Conservation (phyloP, 169 alveolate genomes). For the Plasmodium yoelii region DNA sequence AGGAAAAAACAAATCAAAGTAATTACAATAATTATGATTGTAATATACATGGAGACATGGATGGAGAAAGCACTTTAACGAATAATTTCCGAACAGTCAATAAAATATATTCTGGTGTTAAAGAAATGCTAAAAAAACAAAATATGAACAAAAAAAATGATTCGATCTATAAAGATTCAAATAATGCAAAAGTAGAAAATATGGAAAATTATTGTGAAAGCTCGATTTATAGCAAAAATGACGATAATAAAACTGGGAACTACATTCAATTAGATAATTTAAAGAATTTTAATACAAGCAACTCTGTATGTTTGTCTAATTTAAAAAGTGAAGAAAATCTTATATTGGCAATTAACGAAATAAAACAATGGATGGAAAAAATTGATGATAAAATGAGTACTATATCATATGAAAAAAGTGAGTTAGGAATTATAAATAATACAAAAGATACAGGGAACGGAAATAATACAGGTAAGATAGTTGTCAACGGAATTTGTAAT, state of each 20-base stretch:
- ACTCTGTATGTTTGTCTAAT: conserved; percentile 53
- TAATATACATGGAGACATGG: neutral
- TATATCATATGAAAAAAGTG: conserved; percentile 49
- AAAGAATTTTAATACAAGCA: conserved; percentile 18
- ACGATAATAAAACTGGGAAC: conserved; percentile 25
- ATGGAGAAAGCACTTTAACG: conserved; percentile 18
- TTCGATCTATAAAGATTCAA: neutral
- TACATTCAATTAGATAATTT: conserved; percentile 30
- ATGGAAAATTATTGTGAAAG: no score
- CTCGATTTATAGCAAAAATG: neutral
- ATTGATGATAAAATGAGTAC: conserved; percentile 66
- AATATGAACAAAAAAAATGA: neutral
- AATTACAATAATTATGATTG: neutral
- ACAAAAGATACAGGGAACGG: no score
- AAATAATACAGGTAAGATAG: neutral
- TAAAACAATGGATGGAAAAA: conserved; percentile 72
- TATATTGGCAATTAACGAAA: conserved; percentile 49
- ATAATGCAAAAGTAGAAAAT: neutral
- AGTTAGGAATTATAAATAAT: neutral
- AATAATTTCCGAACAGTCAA: conserved; percentile 26
- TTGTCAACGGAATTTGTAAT: neutral
- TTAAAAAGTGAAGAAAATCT: conserved; percentile 34
- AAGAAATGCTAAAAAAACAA: conserved; percentile 20
- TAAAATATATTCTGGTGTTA: conserved; percentile 37
- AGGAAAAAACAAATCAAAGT: neutral